These are phyloP conservation scores for Salix brachista DNA, from an alignment of 345 rosid species.

Conservation along the genomic window DNA sequence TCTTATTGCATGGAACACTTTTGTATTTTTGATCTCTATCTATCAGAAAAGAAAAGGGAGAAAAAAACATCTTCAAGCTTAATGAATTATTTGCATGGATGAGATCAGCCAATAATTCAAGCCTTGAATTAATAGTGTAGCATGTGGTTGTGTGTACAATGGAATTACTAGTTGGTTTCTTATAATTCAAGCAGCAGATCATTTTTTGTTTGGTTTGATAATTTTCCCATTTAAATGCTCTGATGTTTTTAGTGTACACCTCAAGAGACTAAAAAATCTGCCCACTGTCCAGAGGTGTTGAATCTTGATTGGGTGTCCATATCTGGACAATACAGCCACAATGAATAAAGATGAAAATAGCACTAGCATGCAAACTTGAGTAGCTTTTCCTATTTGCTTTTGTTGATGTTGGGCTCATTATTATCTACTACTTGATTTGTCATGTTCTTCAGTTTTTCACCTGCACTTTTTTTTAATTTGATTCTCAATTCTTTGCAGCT, in stretches of 20 bases:
- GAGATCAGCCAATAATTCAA: not conserved
- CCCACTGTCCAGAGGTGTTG: not conserved
- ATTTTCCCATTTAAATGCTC: not conserved
- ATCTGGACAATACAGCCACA: not conserved
- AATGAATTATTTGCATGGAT: not conserved
- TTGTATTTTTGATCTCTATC: not conserved
- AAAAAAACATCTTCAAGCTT: not conserved
- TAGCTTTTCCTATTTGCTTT: not conserved
- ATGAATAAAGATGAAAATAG: not conserved
- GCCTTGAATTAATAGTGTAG: not conserved
- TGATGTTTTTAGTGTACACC: not conserved
- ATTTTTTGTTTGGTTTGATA: too few species aligned
- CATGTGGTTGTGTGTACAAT: not conserved
- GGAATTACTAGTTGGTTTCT: not conserved
- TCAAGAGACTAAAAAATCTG: not conserved
- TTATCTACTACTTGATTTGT: not conserved
- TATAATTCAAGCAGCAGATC: not conserved
- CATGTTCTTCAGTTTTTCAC: not conserved
- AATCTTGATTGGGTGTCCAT: not conserved
- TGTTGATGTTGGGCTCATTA: not conserved
- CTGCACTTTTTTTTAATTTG: not conserved
- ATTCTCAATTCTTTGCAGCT: constrained; percentile 48
- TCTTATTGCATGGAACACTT: not conserved
- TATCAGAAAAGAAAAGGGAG: not conserved
- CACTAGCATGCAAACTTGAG: not conserved